These are phyloP conservation scores for Blastobotrys peoriensis DNA, from an alignment of 805 yeast genomes.

Conservation along the genomic window DNA sequence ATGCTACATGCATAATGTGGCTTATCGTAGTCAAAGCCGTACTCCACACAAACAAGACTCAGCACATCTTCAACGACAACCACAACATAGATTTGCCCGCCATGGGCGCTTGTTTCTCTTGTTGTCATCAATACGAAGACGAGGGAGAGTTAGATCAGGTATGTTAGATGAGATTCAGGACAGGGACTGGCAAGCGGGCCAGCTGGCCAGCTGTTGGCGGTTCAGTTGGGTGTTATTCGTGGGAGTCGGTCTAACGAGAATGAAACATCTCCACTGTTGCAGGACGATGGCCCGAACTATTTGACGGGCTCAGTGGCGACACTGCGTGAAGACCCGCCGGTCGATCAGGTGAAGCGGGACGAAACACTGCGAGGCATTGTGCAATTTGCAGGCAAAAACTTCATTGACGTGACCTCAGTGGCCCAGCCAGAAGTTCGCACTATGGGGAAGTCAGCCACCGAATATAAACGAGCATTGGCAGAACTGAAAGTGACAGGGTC, in stretches of 20 bases:
- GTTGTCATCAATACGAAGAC: constrained; percentile 7
- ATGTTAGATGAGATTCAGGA: not conserved
- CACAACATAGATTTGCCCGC: no score
- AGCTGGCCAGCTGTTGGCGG: no score
- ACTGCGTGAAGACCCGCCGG: not conserved
- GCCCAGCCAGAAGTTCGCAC: constrained; percentile 16
- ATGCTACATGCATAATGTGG: no score
- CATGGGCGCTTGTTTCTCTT: constrained; percentile 20
- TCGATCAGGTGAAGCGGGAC: constrained; percentile 12
- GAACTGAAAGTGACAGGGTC: constrained; percentile 3
- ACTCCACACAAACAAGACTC: no score
- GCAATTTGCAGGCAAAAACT: constrained; percentile 16
- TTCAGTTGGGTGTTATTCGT: no score
- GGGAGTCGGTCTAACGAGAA: no score
- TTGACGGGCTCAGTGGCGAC: constrained; percentile 1
- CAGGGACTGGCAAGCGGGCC: not conserved
- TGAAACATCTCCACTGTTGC: constrained; percentile 5
- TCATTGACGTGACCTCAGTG: constrained; percentile 19
- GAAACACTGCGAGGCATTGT: constrained; percentile 16
- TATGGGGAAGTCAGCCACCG: constrained; percentile 13
- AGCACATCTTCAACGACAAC: no score
- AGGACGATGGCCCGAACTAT: constrained; percentile 4
- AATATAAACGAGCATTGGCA: constrained; percentile 13
- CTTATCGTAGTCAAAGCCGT: no score
- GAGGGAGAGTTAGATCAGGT: constrained; percentile 6